Evolutionary conservation across 108 stramenopile genomes (phyloP), one percentile per base, ranked within the genome.

Genomic region (Cyclostephanos invisitatus): DNA sequence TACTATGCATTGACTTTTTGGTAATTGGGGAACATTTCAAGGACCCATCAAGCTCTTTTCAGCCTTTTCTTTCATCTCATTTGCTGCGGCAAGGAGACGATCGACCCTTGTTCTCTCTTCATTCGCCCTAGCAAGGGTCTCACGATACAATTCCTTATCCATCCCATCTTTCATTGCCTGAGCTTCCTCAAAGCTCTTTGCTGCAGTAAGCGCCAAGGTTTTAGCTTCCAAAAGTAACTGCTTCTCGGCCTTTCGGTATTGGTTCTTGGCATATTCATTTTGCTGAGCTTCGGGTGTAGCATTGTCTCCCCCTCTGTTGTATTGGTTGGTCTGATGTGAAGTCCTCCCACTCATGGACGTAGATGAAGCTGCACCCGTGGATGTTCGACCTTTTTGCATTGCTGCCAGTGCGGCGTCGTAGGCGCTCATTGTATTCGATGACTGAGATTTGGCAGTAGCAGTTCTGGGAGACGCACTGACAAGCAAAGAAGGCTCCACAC

Each of bases 341-440:
- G 69, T 69, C 77, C 77, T 61, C 15, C 69, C 77, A 20, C 63
- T 71, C 65, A 72, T 71, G 21, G 75, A 62, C n/a, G 66, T 65
- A 14, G 44, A 35, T 56, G 67, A 62, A 47, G 50, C 63, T 40
- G 22, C 49, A 35, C 51, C 21, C 25, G 25, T 47, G 17, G 40
- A 49, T 29, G 17, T 9, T 18, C 21, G 17, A 42, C 46, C 22
- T 25, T 54, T 54, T 51, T 54, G 62, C 46, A 38, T 27, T 42
- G 58, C 44, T 49, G 51, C 50, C 25, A 72, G 49, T 12, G 71
- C 71, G 15, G 10, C 9, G 57, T 72, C 71, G 25, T 72, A 72
- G 9, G 71, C 71, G 62, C 22, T 54, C 71, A 72, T 72, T 37
- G 71, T 62, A 18, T 72, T 63, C 1, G 71, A 36, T 58, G 60